These are phyloP conservation scores for Lathyrus oleraceus DNA, from an alignment of 306 rosid genomes.

Conservation along the genomic window DNA sequence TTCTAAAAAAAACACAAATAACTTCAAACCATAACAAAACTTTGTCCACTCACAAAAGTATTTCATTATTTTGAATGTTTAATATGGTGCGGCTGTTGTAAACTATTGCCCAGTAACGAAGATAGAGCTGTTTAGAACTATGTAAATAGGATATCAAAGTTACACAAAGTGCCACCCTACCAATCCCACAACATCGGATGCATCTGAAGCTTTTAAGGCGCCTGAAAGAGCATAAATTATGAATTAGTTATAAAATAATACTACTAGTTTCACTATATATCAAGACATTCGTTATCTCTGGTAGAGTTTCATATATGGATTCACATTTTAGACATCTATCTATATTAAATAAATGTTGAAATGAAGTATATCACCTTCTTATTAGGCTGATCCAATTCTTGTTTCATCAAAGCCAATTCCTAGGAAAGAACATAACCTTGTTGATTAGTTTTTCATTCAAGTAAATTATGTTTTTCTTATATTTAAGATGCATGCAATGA, in stretches of 20 bases:
- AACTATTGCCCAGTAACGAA: too few species aligned
- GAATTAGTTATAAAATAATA: neutral
- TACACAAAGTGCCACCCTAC: too few species aligned
- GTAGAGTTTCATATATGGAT: too few species aligned
- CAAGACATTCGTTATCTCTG: neutral
- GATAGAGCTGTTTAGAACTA: too few species aligned
- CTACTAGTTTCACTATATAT: neutral
- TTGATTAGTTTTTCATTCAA: slow-evolving; percentile 12
- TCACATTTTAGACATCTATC: neutral
- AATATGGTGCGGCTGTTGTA: too few species aligned
- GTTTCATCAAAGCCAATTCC: slow-evolving; percentile 24
- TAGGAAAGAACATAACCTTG: slow-evolving; percentile 11
- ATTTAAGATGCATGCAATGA: neutral
- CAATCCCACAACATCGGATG: neutral
- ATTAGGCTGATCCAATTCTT: neutral
- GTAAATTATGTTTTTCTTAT: neutral
- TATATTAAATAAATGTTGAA: too few species aligned
- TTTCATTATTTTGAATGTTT: too few species aligned
- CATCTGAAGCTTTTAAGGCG: neutral
- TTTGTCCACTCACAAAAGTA: too few species aligned
- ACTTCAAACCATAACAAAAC: too few species aligned
- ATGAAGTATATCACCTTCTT: neutral
- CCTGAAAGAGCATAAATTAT: neutral
- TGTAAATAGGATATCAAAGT: too few species aligned
- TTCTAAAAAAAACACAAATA: too few species aligned